Evolutionary conservation across 345 rosid genomes (phyloP), one percentile per base, ranked within the genome.

Genomic region (Microthlaspi erraticum): DNA sequence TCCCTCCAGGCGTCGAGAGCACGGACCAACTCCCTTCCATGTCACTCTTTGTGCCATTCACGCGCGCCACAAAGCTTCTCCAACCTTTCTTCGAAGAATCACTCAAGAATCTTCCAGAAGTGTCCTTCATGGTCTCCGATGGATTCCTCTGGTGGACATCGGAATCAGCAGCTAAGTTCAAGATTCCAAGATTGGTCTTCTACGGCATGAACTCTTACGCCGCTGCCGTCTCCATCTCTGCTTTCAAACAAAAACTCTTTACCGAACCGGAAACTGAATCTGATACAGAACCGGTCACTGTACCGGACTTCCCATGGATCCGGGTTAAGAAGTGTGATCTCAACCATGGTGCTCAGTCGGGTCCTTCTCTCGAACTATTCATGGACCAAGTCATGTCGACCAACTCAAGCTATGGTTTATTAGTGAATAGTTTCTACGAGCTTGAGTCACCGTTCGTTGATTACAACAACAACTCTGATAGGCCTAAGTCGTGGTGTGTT

Each of bases 81-180:
- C 88, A 85, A 55, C 83, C 88, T 0, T 55, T 68, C 45, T 81
- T 88, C 41, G 93, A 90, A 61, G 70, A 45, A 0, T 64, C 72
- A 14, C 78, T 90, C 8, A 68, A 74, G 41, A 64, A 23, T 29
- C 81, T 84, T 32, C 83, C 84, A 10, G 64, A 42, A 12, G 86
- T 81, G 8, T 81, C 77, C 13, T 83, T 90, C 77, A 71, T 90
- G 62, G 87, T 87, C 7, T 81, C 91, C 1, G 96, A 89, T 49
- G 80, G 81, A 2, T 87, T 92, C 72, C 82, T 92, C 3, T 92
- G 90, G 90, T 92, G 93, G 98, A 85, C 88, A 2, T 61, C 78
- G 2, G 92, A 92, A 10, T 81, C 89, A 5, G 87, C 98, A 6
- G 53, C 66, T 0, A 87, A 82, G 79, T 85, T 86, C 33, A 82